Percentiles rank a stretch among this genome's conserved stretches.
These are phyloP conservation scores for Talaromyces ruber DNA, from an alignment of 495 filamentous ascomycete species.

Conservation along the genomic window DNA sequence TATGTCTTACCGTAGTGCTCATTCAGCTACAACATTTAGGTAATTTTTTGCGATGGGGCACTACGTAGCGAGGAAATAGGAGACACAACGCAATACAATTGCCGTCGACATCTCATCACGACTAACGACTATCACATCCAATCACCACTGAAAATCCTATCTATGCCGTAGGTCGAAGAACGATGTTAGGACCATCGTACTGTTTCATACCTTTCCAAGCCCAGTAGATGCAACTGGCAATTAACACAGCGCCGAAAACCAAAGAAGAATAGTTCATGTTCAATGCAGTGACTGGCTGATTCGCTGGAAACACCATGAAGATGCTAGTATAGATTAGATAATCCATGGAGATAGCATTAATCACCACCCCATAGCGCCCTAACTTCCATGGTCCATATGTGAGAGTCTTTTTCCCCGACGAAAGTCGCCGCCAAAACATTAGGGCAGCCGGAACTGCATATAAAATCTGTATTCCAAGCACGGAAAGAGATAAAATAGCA, in stretches of 20 bases:
- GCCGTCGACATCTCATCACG: not conserved
- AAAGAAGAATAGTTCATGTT: slow-evolving; percentile 37
- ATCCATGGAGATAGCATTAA: slow-evolving; percentile 27
- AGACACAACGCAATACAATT: not conserved
- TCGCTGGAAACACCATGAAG: slow-evolving; percentile 30
- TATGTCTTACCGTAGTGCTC: not conserved
- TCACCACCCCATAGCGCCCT: slow-evolving; percentile 32
- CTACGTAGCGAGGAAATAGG: not conserved
- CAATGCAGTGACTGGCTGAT: slow-evolving; percentile 19
- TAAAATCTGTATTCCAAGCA: slow-evolving; percentile 30
- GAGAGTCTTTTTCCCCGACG: slow-evolving; percentile 21
- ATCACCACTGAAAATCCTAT: not conserved
- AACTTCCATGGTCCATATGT: slow-evolving; percentile 39
- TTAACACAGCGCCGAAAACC: slow-evolving; percentile 23
- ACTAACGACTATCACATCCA: not conserved
- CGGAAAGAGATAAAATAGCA: slow-evolving; percentile 37
- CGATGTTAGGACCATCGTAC: slow-evolving; percentile 11
- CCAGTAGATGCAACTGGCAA: slow-evolving; percentile 19
- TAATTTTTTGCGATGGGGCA: too few species aligned
- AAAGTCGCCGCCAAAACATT: slow-evolving; percentile 33
- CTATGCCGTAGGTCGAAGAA: not conserved
- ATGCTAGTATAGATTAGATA: slow-evolving; percentile 25
- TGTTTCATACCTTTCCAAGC: slow-evolving; percentile 7
- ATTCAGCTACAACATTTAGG: not conserved
- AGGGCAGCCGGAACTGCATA: slow-evolving; percentile 42